Conservation (phyloP, 2,329 filamentous ascomycete species). For the Arthrobotrys entomopaga region DNA sequence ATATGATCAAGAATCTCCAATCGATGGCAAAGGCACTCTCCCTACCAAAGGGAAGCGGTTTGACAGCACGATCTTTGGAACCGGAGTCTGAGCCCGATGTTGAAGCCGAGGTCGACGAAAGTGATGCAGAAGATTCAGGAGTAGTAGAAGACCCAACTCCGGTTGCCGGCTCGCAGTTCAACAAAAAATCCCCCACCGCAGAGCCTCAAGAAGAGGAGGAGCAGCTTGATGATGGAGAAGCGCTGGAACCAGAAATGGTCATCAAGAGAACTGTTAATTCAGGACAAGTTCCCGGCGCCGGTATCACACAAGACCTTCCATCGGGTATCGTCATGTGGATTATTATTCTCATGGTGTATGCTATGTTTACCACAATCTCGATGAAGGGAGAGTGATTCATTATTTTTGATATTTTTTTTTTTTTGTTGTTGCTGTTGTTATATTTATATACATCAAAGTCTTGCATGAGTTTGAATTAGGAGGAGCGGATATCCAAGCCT, state of each 20-base stretch:
- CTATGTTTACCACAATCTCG: slow-evolving; percentile 52
- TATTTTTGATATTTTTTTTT: too few relatives aligned
- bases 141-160: slow-evolving; percentile 32
- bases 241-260: not conserved
- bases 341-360: slow-evolving; percentile 51
- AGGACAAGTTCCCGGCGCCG: slow-evolving; percentile 32
- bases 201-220: slow-evolving; percentile 27
- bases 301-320: slow-evolving; percentile 41
- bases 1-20: slow-evolving; percentile 22
- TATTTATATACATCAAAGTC: not conserved
- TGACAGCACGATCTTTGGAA: slow-evolving; percentile 20
- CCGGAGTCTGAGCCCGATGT: slow-evolving; percentile 8
- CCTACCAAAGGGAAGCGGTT: slow-evolving; percentile 14
- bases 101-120: not conserved
- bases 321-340: slow-evolving; percentile 50
- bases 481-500: not conserved
- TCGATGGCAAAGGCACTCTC: slow-evolving; percentile 9
- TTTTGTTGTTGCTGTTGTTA: not conserved
- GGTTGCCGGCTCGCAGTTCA: slow-evolving; percentile 42
- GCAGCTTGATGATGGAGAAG: slow-evolving; percentile 22
- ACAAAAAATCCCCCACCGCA: slow-evolving; percentile 33
- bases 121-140: slow-evolving; percentile 3
- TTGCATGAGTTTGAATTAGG: not conserved
- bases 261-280: not conserved
- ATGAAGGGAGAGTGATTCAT: slow-evolving; percentile 33